Evolutionary conservation across 495 filamentous ascomycete genomes (phyloP).

Genomic region (Neurospora cerealis): DNA sequence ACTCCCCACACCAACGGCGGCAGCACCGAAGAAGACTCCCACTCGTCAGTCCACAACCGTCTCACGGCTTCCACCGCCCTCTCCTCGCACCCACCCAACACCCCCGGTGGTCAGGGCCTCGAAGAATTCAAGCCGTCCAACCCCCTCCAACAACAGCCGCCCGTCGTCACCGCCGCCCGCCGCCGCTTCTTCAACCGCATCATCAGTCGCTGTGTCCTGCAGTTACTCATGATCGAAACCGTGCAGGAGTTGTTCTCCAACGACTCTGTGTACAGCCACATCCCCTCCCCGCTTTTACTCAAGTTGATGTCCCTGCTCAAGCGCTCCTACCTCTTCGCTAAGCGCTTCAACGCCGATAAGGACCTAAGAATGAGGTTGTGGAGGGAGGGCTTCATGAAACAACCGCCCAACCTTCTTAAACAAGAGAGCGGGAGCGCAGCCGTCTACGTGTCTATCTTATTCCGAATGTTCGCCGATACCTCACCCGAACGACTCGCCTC

Average conservation of each 20-base stretch:
- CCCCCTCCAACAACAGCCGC: conserved; percentile 69
- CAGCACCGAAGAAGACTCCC: conserved; percentile 17
- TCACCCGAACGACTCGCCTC: conserved; percentile 69
- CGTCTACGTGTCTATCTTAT: conserved; percentile 87
- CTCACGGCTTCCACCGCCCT: conserved; percentile 13
- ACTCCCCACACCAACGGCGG: conserved; percentile 21
- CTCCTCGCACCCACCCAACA: conserved; percentile 14
- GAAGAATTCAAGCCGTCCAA: conserved; percentile 82
- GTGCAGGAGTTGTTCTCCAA: conserved; percentile 98
- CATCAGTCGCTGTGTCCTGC: conserved; percentile 96
- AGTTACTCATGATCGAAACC: conserved; percentile 97
- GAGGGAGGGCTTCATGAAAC: conserved; percentile 99
- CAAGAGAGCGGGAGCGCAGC: conserved; percentile 88
- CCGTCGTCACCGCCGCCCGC: conserved; percentile 83
- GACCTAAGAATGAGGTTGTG: conserved; percentile 89
- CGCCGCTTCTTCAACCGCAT: conserved; percentile 99
- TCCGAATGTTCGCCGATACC: conserved; percentile 94
- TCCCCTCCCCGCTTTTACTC: conserved; percentile 78
- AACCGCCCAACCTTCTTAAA: conserved; percentile 96
- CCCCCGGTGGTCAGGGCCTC: conserved; percentile 32
- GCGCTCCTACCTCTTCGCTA: conserved; percentile 90
- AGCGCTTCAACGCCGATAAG: conserved; percentile 94
- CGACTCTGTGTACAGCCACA: conserved; percentile 86
- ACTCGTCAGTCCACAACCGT: not conserved
- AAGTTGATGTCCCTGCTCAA: conserved; percentile 90